Conservation (phyloP, 2,329 filamentous ascomycete genomes). For the Neopestalotiopsis clavispora region DNA sequence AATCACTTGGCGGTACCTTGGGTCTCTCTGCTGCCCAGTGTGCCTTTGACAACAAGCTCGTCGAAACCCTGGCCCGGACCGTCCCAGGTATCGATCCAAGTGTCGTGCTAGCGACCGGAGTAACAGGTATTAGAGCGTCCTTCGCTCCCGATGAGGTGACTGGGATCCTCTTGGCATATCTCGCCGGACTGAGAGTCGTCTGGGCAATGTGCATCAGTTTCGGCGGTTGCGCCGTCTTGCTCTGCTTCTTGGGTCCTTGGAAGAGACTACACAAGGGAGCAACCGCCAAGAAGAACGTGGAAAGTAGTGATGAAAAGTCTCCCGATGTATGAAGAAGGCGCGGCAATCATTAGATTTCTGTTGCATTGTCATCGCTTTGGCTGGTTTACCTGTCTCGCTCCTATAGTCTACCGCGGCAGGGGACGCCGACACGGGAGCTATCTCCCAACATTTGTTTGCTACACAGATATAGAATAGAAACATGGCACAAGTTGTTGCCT, state of each 20-base stretch:
- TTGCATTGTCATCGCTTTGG: too few species aligned
- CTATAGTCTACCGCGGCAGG: too few species aligned
- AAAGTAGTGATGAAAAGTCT: background rate
- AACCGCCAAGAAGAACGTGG: background rate
- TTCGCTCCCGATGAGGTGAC: constrained; percentile 52
- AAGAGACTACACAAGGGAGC: constrained; percentile 22
- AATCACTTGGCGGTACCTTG: constrained; percentile 47
- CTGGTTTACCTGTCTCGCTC: too few species aligned
- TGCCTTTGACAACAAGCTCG: constrained; percentile 39
- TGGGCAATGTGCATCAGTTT: constrained; percentile 57
- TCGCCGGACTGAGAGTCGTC: constrained; percentile 62
- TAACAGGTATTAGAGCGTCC: constrained; percentile 54
- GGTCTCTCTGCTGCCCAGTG: constrained; percentile 44
- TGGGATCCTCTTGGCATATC: constrained; percentile 62
- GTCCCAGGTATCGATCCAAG: constrained; percentile 38
- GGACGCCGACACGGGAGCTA: too few species aligned
- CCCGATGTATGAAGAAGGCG: background rate
- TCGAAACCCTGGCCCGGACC: constrained; percentile 23
- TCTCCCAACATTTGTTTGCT: too few species aligned
- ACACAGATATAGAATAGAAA: too few species aligned
- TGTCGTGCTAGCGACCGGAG: constrained; percentile 42
- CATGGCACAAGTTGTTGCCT: too few species aligned
- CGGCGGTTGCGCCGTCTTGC: constrained; percentile 35
- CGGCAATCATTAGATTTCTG: too few species aligned
- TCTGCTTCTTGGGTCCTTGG: constrained; percentile 35